Percentiles rank a stretch among this genome's conserved stretches.
These are phyloP conservation scores for Mycosarcoma maydis DNA, from an alignment of 1,284 basidiomycete genomes.

Conservation along the genomic window DNA sequence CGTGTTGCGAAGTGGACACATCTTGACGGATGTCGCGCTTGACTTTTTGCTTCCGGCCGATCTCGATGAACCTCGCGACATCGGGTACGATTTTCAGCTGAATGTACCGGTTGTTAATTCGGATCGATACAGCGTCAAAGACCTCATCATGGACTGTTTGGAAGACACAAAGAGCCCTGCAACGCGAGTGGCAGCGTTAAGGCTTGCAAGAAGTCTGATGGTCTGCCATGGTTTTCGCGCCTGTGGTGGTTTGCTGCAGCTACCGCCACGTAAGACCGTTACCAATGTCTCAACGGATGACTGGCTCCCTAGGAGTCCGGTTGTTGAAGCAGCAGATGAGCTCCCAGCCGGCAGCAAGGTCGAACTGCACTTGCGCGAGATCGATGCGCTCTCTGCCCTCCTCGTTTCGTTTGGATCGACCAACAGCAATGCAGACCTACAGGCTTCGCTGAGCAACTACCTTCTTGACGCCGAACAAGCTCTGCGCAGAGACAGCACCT, in stretches of 20 bases:
- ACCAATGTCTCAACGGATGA: constrained; percentile 6
- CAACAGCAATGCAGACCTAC: constrained; percentile 16
- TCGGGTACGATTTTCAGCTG: constrained; percentile 12
- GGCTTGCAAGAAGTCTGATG: constrained; percentile 48
- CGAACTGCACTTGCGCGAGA: constrained; percentile 29
- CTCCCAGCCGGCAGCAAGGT: constrained; percentile 6
- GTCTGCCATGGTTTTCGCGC: constrained; percentile 50
- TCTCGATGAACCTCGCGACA: neutral
- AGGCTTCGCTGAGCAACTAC: constrained; percentile 69
- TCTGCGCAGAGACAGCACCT: constrained; percentile 52
- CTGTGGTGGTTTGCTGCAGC: constrained; percentile 21
- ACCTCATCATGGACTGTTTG: constrained; percentile 55
- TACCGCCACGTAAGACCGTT: constrained; percentile 15
- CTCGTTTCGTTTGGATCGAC: constrained; percentile 17
- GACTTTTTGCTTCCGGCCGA: constrained; percentile 39
- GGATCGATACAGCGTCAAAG: constrained; percentile 50
- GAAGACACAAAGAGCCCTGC: constrained; percentile 16
- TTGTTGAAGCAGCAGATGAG: neutral
- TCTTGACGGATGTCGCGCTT: constrained; percentile 52
- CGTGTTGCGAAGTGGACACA: constrained; percentile 50
- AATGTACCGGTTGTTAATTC: constrained; percentile 21
- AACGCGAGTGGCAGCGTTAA: constrained; percentile 44
- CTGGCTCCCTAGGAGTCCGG: constrained; percentile 7
- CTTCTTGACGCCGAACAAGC: constrained; percentile 79
- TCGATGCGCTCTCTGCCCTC: constrained; percentile 39